These are phyloP conservation scores for Trichoderma gracile DNA, from an alignment of 2,329 filamentous ascomycete species.

Conservation along the genomic window DNA sequence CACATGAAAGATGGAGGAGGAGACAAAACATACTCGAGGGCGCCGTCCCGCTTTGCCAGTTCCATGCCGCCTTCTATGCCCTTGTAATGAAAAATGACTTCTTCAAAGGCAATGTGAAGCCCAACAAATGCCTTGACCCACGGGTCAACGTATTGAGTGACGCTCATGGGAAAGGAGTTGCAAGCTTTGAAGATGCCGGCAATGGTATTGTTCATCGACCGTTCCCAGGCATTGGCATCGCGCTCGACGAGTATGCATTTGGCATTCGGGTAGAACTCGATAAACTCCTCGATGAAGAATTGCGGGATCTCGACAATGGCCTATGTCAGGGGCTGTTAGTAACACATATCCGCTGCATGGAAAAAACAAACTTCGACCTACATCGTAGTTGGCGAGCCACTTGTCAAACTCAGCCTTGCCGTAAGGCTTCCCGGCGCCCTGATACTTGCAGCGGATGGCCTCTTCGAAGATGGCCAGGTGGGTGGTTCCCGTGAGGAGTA, in stretches of 20 bases:
- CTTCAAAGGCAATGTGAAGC: slow-evolving; percentile 19
- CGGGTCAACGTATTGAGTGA: slow-evolving; percentile 33
- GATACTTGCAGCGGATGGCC: slow-evolving; percentile 35
- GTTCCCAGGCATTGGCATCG: slow-evolving; percentile 39
- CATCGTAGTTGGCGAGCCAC: slow-evolving; percentile 43
- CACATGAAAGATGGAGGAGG: background rate
- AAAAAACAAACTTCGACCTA: slow-evolving; percentile 27
- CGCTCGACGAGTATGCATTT: slow-evolving; percentile 42
- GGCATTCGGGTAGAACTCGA: slow-evolving; percentile 35
- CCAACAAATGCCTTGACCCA: slow-evolving; percentile 17
- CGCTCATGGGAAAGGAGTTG: slow-evolving; percentile 32
- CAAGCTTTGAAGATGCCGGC: slow-evolving; percentile 3
- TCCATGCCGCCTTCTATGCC: slow-evolving; percentile 16
- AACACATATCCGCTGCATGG: background rate
- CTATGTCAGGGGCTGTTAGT: slow-evolving; percentile 15
- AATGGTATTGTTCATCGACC: slow-evolving; percentile 34
- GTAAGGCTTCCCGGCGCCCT: slow-evolving; percentile 36
- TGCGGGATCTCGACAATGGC: slow-evolving; percentile 28
- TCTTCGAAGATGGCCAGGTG: slow-evolving; percentile 36
- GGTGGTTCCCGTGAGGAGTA: slow-evolving; percentile 29
- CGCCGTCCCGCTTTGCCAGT: slow-evolving; percentile 3
- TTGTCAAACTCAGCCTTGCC: slow-evolving; percentile 43
- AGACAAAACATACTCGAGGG: slow-evolving; percentile 10
- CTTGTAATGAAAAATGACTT: slow-evolving; percentile 21
- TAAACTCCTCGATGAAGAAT: slow-evolving; percentile 36